Percentiles rank a stretch among this genome's conserved stretches.
These are phyloP conservation scores for Geranium incanum DNA, from an alignment of 441 rosid species.

Conservation along the genomic window DNA sequence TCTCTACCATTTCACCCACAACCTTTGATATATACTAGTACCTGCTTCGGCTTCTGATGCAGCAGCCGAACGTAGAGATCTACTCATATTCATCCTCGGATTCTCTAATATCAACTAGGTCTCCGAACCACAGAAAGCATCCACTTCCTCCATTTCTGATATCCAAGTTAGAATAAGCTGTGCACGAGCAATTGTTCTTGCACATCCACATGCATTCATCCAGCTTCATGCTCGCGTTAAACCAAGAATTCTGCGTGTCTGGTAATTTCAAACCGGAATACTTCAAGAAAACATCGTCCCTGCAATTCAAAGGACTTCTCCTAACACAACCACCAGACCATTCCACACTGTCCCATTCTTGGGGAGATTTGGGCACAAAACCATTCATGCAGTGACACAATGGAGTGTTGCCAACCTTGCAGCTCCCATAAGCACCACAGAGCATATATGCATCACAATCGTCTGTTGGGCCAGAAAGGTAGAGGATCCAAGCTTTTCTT, in stretches of 20 bases:
- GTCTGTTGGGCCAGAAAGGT: background rate
- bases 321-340: slow-evolving; percentile 59
- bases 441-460: slow-evolving; percentile 18
- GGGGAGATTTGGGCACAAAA: slow-evolving; percentile 24
- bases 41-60: slow-evolving; percentile 42
- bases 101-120: slow-evolving; percentile 44
- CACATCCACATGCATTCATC: slow-evolving; percentile 43
- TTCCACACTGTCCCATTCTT: slow-evolving; percentile 49
- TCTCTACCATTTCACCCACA: no score
- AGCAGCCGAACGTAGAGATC: slow-evolving; percentile 48
- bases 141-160: slow-evolving; percentile 44
- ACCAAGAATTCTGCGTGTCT: slow-evolving; percentile 36
- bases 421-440: slow-evolving; percentile 25
- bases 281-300: slow-evolving; percentile 43
- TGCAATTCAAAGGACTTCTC: slow-evolving; percentile 40
- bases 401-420: slow-evolving; percentile 23
- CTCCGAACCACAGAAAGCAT: slow-evolving; percentile 59
- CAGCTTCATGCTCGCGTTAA: slow-evolving; percentile 35
- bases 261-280: slow-evolving; percentile 61
- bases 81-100: slow-evolving; percentile 33
- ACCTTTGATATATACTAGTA: slow-evolving; percentile 10
- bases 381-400: slow-evolving; percentile 60
- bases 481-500: background rate
- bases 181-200: slow-evolving; percentile 52
- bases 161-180: slow-evolving; percentile 23